Percentiles rank a stretch among this genome's conserved stretches.
phyloP scores from a whole-genome alignment of 306 rosid species.

The Quercus berberidifolia region DNA sequence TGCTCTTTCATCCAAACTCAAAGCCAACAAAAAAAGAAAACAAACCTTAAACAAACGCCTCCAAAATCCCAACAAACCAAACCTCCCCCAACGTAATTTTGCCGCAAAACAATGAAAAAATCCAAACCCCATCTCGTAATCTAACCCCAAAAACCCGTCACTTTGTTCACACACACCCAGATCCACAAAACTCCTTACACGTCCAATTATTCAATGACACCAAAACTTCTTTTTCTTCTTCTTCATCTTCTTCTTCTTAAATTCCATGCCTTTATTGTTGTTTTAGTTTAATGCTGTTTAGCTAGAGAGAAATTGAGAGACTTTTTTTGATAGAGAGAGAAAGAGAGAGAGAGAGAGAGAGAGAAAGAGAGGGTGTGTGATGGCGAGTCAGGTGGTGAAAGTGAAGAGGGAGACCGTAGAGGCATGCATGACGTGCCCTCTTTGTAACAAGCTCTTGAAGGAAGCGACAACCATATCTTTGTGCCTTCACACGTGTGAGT shows the following conservation, averaged over 20 bases:
- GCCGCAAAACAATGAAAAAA: not conserved
- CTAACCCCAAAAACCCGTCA: slow-evolving; percentile 29
- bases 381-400: slow-evolving; percentile 57
- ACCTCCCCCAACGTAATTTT: slow-evolving; percentile 40
- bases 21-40: not conserved
- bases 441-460: slow-evolving; percentile 62
- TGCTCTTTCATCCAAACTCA: slow-evolving; percentile 26
- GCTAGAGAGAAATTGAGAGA: not conserved
- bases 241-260: not conserved
- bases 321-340: not conserved
- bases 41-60: slow-evolving; percentile 8
- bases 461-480: slow-evolving; percentile 93
- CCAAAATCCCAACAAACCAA: slow-evolving; percentile 25
- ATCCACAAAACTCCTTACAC: slow-evolving; percentile 37
- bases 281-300: slow-evolving; percentile 26
- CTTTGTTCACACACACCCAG: slow-evolving; percentile 28
- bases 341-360: not conserved
- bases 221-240: not conserved
- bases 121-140: slow-evolving; percentile 38
- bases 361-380: slow-evolving; percentile 1
- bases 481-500: slow-evolving; percentile 90
- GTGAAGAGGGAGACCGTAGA: slow-evolving; percentile 57
- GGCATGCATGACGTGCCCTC: slow-evolving; percentile 99
- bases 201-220: slow-evolving; percentile 5
- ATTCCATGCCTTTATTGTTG: not conserved